Conservation (phyloP, 2,329 filamentous ascomycete species). For the Leptoxyphium fumago region DNA sequence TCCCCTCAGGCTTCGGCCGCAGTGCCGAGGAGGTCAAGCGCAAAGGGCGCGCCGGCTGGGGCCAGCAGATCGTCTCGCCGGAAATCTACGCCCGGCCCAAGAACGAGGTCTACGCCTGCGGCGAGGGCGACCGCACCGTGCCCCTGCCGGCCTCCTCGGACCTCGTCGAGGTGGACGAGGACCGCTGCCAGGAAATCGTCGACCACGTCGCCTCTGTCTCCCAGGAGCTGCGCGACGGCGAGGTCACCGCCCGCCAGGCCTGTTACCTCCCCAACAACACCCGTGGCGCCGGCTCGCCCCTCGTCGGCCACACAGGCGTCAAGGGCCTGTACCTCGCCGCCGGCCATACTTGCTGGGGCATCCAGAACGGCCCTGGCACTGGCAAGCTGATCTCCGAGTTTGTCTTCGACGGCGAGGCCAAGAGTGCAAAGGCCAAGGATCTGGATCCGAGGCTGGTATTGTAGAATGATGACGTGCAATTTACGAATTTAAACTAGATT, state of each 20-base stretch:
- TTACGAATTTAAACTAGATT: too few species aligned
- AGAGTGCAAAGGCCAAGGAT: conserved; percentile 27
- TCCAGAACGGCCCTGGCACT: conserved; percentile 86
- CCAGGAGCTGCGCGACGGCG: conserved; percentile 30
- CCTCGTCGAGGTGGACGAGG: conserved; percentile 58
- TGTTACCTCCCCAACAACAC: conserved; percentile 79
- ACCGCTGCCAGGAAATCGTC: conserved; percentile 70
- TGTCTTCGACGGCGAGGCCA: conserved; percentile 29
- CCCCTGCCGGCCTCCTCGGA: conserved; percentile 65
- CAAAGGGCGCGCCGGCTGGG: conserved; percentile 32
- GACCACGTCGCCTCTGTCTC: conserved; percentile 56
- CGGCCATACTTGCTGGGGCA: conserved; percentile 96
- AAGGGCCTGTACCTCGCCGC: conserved; percentile 67
- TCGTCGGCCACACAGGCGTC: conserved; percentile 62
- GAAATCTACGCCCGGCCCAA: conserved; percentile 89
- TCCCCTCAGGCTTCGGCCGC: conserved; percentile 51
- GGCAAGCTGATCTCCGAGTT: conserved; percentile 32
- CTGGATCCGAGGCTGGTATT: conserved; percentile 24
- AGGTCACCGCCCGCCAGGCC: conserved; percentile 62
- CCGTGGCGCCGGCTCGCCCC: conserved; percentile 44
- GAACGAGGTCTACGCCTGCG: conserved; percentile 85
- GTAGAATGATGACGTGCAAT: background rate
- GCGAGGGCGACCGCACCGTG: conserved; percentile 64
- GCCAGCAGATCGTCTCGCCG: conserved; percentile 56
- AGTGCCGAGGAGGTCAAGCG: conserved; percentile 10